Conservation (phyloP, 305 asterid genomes). For the Coffea humblotiana region DNA sequence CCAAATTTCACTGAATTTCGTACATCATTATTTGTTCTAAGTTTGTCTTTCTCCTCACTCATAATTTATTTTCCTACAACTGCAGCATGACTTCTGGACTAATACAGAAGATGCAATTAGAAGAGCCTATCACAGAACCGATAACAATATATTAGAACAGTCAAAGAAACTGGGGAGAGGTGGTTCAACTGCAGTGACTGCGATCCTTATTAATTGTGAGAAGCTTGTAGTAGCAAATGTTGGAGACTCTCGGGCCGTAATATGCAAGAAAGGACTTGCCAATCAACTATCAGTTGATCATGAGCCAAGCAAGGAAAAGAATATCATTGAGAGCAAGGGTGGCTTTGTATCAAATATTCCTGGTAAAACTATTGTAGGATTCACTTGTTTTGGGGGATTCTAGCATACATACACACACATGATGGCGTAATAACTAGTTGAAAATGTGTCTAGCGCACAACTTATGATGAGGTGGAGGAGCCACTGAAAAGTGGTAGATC, state of each 20-base stretch:
- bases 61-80: background rate
- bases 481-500: no score
- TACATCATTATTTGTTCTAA: background rate
- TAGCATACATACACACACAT: background rate
- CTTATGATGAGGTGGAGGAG: no score
- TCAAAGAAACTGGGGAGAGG: conserved; percentile 68
- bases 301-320: conserved; percentile 76
- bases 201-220: conserved; percentile 66
- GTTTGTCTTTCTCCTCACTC: background rate
- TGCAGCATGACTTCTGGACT: conserved; percentile 77
- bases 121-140: conserved; percentile 69
- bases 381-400: background rate
- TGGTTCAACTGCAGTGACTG: conserved; percentile 93
- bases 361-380: conserved; percentile 40
- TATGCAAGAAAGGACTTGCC: conserved; percentile 63
- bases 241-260: conserved; percentile 86
- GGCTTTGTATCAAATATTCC: conserved; percentile 92
- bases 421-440: background rate
- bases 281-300: conserved; percentile 83
- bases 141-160: conserved; percentile 67
- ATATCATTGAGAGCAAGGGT: conserved; percentile 80
- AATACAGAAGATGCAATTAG: conserved; percentile 53
- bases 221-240: conserved; percentile 86
- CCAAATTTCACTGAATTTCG: background rate
- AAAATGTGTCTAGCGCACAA: no score